These are phyloP conservation scores for Phanerochaete sordida DNA, from an alignment of 768 basidiomycete genomes.

Conservation along the genomic window DNA sequence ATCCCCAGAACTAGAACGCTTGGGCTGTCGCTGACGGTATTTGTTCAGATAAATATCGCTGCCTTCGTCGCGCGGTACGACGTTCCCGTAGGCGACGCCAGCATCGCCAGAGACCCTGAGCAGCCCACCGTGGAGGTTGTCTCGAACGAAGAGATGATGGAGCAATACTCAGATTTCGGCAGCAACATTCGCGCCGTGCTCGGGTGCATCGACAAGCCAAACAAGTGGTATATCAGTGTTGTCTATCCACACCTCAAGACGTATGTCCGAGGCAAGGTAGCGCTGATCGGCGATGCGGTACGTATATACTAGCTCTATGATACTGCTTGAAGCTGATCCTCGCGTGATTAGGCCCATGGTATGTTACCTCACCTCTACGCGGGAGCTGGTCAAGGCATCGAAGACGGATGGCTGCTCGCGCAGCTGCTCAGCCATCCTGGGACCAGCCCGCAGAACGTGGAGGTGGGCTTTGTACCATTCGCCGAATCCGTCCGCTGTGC, in stretches of 20 bases:
- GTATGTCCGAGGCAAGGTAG: constrained; percentile 42
- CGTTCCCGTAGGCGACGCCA: constrained; percentile 15
- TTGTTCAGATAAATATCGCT: constrained; percentile 38
- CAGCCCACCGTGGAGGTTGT: constrained; percentile 38
- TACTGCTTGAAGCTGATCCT: neutral
- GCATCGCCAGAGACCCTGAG: constrained; percentile 2
- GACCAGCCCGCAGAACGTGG: constrained; percentile 36
- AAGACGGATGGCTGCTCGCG: constrained; percentile 48
- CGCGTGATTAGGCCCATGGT: constrained; percentile 37
- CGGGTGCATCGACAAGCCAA: constrained; percentile 42
- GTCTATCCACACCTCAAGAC: constrained; percentile 42
- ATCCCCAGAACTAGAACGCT: neutral
- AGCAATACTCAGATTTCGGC: constrained; percentile 28
- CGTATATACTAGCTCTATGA: neutral
- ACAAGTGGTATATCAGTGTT: constrained; percentile 51
- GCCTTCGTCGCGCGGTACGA: constrained; percentile 34
- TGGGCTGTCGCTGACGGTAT: neutral
- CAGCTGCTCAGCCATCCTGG: constrained; percentile 41
- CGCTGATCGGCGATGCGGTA: constrained; percentile 51
- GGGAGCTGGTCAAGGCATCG: constrained; percentile 57
- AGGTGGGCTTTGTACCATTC: too few species aligned
- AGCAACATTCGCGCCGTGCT: constrained; percentile 38
- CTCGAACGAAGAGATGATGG: constrained; percentile 39
- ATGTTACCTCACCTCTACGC: constrained; percentile 59
- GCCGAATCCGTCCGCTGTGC: neutral